Base-by-base conservation (phyloP, 345 rosid species). In the Aquilaria sinensis region DNA sequence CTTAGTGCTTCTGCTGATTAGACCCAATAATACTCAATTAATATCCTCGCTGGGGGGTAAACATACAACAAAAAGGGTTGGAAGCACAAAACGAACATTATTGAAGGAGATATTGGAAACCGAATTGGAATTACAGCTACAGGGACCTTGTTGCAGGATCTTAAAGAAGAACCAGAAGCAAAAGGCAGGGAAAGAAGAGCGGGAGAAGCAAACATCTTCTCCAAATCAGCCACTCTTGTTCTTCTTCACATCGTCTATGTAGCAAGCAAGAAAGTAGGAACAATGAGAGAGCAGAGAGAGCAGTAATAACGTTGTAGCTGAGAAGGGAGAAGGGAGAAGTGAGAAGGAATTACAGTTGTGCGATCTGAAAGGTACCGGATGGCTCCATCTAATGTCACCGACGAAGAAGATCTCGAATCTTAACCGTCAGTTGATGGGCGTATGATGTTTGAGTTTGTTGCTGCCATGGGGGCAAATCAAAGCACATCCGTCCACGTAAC, bases 401-500 rank as follows among this genome's bases (percentile, higher is more conserved):
- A 23, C 23, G 23, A 23, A 23, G 23, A 23, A 23, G 41, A 33
- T 34, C 37, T 6, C 49, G 2, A 34, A 50, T 71, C 29, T 65
- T 16, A 52, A 34, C 80, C 72, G 78, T 71, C 48, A 61, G n/a
- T 61, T 57, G 10, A 3, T 7, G 43, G 43, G 43, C 43, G 43
- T 37, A 37, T 3, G 43, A 23, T 37, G 43, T 37, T 7, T 7
- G 43, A 3, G 43, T 37, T 7, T 37, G 43, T 37, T 0, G 43
- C 43, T 37, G 4, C 7, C 43, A 1, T 37, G 4, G 43, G 43
- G 43, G 5, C 43, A 37, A 37, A 37, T 37, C 43, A 49, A 78
- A 69, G 79, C 33, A 75, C 60, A 68, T 48, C 9, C 48, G 43
- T 49, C 75, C 75, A 74, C 75, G 68, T 72, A 37, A 7, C 43